phyloP scores from a whole-genome alignment of 2,329 filamentous ascomycete species.

The Arthrobotrys pseudoclavata region DNA sequence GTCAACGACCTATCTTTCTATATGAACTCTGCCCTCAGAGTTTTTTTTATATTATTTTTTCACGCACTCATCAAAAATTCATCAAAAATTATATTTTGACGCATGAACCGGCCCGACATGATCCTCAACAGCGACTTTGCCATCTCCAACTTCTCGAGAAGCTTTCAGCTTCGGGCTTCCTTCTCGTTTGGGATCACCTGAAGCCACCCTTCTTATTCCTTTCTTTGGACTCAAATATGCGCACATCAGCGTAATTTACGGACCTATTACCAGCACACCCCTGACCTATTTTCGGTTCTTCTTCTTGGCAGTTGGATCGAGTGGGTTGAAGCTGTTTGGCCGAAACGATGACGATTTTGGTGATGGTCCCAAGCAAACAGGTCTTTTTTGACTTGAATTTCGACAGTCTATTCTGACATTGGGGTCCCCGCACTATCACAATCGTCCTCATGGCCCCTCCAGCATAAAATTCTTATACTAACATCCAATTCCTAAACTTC shows the following conservation, averaged over 20 bases:
- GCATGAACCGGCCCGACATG: slow-evolving; percentile 5
- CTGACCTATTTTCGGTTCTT: slow-evolving; percentile 1
- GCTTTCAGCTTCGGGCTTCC: slow-evolving; percentile 45
- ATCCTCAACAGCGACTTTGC: slow-evolving; percentile 17
- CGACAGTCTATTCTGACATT: slow-evolving; percentile 18
- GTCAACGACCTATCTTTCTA: slow-evolving; percentile 46
- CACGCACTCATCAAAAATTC: slow-evolving; percentile 22
- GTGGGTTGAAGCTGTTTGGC: slow-evolving; percentile 8
- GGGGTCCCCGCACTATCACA: slow-evolving; percentile 26
- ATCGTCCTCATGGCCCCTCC: slow-evolving; percentile 2
- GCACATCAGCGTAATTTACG: slow-evolving; percentile 44
- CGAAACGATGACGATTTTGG: slow-evolving; percentile 55
- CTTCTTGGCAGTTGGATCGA: slow-evolving; percentile 24
- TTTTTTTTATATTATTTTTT: neutral
- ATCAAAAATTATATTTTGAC: slow-evolving; percentile 22
- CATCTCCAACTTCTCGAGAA: slow-evolving; percentile 9
- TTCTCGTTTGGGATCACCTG: slow-evolving; percentile 49
- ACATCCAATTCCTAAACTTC: slow-evolving; percentile 6
- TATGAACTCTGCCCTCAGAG: slow-evolving; percentile 34
- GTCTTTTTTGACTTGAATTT: slow-evolving; percentile 17
- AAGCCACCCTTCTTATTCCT: slow-evolving; percentile 29
- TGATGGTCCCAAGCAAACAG: slow-evolving; percentile 40
- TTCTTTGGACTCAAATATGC: slow-evolving; percentile 52
- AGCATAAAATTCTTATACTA: slow-evolving; percentile 4
- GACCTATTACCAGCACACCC: slow-evolving; percentile 18